A percentile compares a stretch with the other conserved stretches of the same genome.
These are phyloP conservation scores for Boletus huronensis DNA, from an alignment of 768 basidiomycete genomes.

Conservation along the genomic window DNA sequence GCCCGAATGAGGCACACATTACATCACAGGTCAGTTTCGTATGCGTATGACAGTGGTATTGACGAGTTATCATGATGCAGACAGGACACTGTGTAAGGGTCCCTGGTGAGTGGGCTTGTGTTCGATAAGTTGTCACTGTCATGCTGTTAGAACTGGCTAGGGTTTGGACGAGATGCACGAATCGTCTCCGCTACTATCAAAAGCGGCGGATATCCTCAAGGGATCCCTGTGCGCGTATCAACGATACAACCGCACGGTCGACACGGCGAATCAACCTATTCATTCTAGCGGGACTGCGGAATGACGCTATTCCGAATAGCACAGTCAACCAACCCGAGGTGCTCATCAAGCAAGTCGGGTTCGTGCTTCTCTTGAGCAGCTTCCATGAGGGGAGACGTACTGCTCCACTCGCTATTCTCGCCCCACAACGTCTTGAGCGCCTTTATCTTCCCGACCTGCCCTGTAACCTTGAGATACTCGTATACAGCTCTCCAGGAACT, in stretches of 20 bases:
- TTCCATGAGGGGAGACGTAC: not conserved
- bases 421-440: constrained; percentile 29
- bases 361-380: not conserved
- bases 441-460: constrained; percentile 4
- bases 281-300: not conserved
- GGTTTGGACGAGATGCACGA: not conserved
- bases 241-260: not conserved
- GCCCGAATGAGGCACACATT: not conserved
- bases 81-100: not conserved
- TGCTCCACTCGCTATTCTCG: constrained; percentile 26
- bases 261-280: not conserved
- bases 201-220: not conserved
- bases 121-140: not conserved
- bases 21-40: not conserved
- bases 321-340: not conserved
- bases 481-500: constrained; percentile 35
- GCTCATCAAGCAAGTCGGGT: not conserved
- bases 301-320: not conserved
- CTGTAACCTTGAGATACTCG: constrained; percentile 18
- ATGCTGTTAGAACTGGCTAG: not conserved
- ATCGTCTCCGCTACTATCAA: not conserved
- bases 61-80: not conserved
- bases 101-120: no score
- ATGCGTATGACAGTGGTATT: not conserved
- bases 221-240: not conserved